Evolutionary conservation across 148 eudicot genomes (phyloP).

Genomic region (Polygonum aviculare): DNA sequence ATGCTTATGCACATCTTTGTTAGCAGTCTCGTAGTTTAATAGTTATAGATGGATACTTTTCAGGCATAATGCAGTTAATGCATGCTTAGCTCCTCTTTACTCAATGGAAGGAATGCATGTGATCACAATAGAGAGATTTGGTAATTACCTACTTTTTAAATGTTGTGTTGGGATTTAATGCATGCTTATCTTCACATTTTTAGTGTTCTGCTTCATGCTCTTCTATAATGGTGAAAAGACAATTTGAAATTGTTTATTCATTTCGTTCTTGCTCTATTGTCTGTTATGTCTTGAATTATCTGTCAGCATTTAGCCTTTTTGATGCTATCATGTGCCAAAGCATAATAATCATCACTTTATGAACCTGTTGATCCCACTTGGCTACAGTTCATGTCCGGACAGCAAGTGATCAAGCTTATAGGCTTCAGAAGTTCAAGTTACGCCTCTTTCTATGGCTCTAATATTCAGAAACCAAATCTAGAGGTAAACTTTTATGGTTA

Average conservation of each 20-base stretch:
- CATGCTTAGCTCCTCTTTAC: conserved; percentile 88
- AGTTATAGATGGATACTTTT: not conserved
- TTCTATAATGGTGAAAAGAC: not conserved
- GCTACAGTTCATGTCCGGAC: conserved; percentile 66
- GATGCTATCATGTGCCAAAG: not conserved
- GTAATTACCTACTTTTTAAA: conserved; percentile 23
- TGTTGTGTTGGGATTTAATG: too few species aligned
- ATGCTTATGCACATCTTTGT: not conserved
- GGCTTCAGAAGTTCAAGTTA: conserved; percentile 66
- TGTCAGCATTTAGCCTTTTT: not conserved
- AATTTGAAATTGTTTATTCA: not conserved
- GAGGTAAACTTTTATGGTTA: conserved; percentile 39
- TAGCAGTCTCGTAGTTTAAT: not conserved
- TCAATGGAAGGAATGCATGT: conserved; percentile 94
- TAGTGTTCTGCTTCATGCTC: not conserved
- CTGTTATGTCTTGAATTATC: not conserved
- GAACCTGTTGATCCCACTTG: conserved; percentile 1
- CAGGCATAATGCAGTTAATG: conserved; percentile 78
- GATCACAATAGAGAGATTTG: conserved; percentile 90
- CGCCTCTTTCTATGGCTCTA: conserved; percentile 62
- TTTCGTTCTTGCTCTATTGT: not conserved
- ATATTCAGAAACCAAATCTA: conserved; percentile 46
- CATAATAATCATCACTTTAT: not conserved
- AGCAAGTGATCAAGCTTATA: conserved; percentile 87
- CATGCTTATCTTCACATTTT: not conserved